Base-by-base conservation (phyloP, 768 basidiomycete species). In the Boletus fagicola region DNA sequence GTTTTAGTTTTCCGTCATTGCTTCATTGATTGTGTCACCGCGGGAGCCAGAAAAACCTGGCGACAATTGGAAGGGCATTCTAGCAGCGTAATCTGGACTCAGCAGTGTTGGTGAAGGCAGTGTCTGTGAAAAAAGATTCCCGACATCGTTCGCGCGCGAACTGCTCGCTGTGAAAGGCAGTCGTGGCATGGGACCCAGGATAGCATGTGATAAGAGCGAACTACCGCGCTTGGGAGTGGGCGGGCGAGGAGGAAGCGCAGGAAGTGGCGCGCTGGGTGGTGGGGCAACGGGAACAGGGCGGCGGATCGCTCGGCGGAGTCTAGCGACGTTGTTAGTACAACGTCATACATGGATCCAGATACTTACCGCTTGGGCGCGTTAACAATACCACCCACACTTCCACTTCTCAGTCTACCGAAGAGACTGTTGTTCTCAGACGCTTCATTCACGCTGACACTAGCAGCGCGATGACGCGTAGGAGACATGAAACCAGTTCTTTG, bases 381-480 rank as follows among this genome's bases (percentile, higher is more conserved):
- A 5, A 67, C 63, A 38, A 77, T 72, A 20, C 79, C 68, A 15
- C 56, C 40, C n/a, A 65, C 22, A 57, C 85, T 86, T 5, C 84
- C 84, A 59, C 82, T 85, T 47, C 84, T 73, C 67, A 84, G 66
- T 47, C 84, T 72, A n/a, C 80, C 77, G 26, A 82, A 72, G 12
- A 84, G 66, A 57, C 77, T 80, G 0, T 73, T 80, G 15, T 59
- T 64, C 51, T 77, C 72, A 10, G 65, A 66, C 5, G 75, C 72
- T 16, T 70, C 65, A n/a, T 65, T 73, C 36, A 65, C 68, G 43
- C 62, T 68, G 13, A 80, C 54, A 56, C 82, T 85, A 4, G 78
- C 77, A 42, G 79, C 78, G 31, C 84, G 74, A 18, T 77, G 70
- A 16, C 82, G 74, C 8, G 73, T 62, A 16, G 74, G 76, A 24